Base-by-base conservation (phyloP, 108 stramenopile species). In the Chaetoceros muelleri region DNA sequence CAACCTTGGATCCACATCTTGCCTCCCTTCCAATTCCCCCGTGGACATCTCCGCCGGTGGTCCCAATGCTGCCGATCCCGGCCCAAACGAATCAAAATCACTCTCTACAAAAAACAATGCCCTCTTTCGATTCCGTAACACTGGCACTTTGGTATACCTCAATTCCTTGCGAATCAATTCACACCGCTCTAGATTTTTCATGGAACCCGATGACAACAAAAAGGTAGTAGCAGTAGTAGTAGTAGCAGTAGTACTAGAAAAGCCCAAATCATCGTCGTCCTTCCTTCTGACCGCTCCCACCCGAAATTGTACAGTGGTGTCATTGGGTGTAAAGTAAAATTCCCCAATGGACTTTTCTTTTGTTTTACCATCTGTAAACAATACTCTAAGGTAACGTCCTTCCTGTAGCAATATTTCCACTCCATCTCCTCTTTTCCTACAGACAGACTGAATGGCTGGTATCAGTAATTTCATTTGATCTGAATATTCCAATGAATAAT, bases 301-400 rank as follows among this genome's bases (percentile, higher is more conserved):
- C 3, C 87, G 87, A 62, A 85, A 89, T 67, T 89, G 87, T 1
- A 89, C 82, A 10, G 87, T 89, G 16, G 82, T 83, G 58, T 89
- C 87, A 45, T 79, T 62, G 26, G 76, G 84, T 24, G 87, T 89
- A 48, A 83, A 89, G 58, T 89, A 89, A 57, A 89, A 89, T 68
- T 89, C 87, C 19, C 81, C 81, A 24, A 79, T 57, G 2, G 84
- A 85, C 50, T 66, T 52, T 44, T 83, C 81, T 28, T 65, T 69
- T 17, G 82, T 63, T 29, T 45, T 58, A 10, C 79, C 79, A 68
- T 89, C 87, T 16, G 60, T 73, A 53, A 89, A 72, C 18, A 75
- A n/a, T 1, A 74, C 70, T 22, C 84, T 71, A 17, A 85, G 59
- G 61, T 89, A 89, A 21, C 87, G 55, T 26, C 75, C 82, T n/a